Evolutionary conservation across 441 rosid species (phyloP).

Genomic region (Gossypium davidsonii): DNA sequence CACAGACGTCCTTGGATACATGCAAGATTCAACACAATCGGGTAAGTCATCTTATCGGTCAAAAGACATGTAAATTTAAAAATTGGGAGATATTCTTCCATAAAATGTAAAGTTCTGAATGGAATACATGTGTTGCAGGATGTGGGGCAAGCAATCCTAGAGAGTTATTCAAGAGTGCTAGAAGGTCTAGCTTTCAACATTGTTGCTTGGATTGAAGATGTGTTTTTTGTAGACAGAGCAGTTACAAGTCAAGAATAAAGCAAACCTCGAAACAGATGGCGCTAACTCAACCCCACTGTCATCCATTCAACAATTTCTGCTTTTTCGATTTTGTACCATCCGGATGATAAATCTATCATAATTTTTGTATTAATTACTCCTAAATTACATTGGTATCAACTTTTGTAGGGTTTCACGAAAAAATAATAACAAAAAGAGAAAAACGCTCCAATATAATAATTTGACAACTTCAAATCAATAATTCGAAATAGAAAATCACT

Average conservation of each 20-base stretch:
- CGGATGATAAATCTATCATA: background rate
- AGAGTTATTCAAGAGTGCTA: slow-evolving; percentile 87
- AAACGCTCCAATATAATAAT: background rate
- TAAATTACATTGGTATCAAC: background rate
- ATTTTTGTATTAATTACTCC: background rate
- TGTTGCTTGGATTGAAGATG: slow-evolving; percentile 96
- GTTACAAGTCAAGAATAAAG: slow-evolving; percentile 41
- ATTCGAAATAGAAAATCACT: background rate
- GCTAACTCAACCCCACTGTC: slow-evolving; percentile 15
- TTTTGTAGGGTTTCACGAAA: background rate
- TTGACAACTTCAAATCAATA: background rate
- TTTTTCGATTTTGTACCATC: background rate
- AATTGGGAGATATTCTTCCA: background rate
- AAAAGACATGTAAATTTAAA: background rate
- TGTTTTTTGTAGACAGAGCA: slow-evolving; percentile 64
- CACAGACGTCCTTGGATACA: slow-evolving; percentile 62
- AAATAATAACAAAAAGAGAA: background rate
- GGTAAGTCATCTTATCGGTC: slow-evolving; percentile 27
- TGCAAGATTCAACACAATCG: slow-evolving; percentile 64
- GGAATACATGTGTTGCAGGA: slow-evolving; percentile 44
- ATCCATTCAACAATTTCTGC: slow-evolving; percentile 6
- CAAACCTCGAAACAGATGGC: background rate
- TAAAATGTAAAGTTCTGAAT: background rate
- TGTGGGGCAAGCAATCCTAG: slow-evolving; percentile 83
- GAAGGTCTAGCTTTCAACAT: slow-evolving; percentile 93